phyloP scores from a whole-genome alignment of 257 asterid species.

The Solanum chilense region DNA sequence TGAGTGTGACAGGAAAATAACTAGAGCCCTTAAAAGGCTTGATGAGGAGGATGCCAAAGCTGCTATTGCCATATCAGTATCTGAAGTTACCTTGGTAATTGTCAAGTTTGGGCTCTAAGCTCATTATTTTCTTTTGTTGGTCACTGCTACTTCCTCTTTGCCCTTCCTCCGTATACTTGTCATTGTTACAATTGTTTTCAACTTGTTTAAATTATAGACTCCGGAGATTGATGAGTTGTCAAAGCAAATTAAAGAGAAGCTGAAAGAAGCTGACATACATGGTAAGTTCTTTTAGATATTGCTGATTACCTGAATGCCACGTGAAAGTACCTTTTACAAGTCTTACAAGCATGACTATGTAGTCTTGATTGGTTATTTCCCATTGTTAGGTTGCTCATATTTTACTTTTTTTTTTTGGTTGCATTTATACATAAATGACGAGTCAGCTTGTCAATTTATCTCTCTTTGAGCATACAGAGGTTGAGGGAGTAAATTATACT shows the following conservation, averaged over 20 bases:
- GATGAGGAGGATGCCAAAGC: slow-evolving; percentile 98
- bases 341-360: neutral
- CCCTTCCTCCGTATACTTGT: neutral
- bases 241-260: slow-evolving; percentile 70
- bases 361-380: neutral
- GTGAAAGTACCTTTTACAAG: neutral
- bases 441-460: neutral
- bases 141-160: neutral
- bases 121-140: neutral
- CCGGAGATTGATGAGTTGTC: slow-evolving; percentile 76
- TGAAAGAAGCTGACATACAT: slow-evolving; percentile 65
- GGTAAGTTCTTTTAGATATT: slow-evolving; percentile 29
- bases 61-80: slow-evolving; percentile 86
- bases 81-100: slow-evolving; percentile 83
- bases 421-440: neutral
- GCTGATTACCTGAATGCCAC: neutral
- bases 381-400: neutral
- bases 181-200: neutral
- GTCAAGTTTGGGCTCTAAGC: neutral
- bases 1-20: slow-evolving; percentile 89
- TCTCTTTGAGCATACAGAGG: neutral
- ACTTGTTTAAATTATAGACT: slow-evolving; percentile 31
- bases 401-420: neutral
- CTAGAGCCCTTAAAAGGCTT: slow-evolving; percentile 83
- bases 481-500: neutral